phyloP scores from a whole-genome alignment of 768 basidiomycete genomes.

The Austroboletus eburneus region DNA sequence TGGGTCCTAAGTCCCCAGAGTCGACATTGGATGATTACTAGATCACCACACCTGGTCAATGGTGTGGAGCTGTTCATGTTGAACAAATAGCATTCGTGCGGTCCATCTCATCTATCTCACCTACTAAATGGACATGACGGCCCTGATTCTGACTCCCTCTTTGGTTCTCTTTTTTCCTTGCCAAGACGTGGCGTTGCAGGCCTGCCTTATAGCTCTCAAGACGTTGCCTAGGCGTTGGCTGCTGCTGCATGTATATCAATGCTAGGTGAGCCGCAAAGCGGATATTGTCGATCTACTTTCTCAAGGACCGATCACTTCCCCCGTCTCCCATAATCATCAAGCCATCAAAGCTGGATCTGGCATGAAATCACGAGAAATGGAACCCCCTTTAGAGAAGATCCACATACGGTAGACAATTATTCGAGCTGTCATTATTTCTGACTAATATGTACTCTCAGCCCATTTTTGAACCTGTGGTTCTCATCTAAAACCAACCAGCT shows the following conservation, averaged over 20 bases:
- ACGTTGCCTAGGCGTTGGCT: not conserved
- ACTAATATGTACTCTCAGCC: constrained; percentile 25
- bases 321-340: constrained; percentile 1
- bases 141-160: constrained; percentile 11
- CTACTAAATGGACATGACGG: constrained; percentile 5
- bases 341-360: constrained; percentile 6
- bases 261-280: constrained; percentile 19
- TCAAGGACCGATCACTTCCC: constrained; percentile 1
- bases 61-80: constrained; percentile 1
- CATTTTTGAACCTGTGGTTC: too few species aligned
- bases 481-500: too few species aligned
- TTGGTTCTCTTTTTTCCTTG: constrained; percentile 10
- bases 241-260: constrained; percentile 4
- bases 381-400: constrained; percentile 23
- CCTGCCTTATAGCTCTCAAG: constrained; percentile 1
- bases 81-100: constrained; percentile 6
- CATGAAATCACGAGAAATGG: constrained; percentile 18
- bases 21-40: too few species aligned
- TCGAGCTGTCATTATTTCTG: constrained; percentile 21
- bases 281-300: constrained; percentile 12
- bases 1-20: not conserved
- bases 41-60: constrained; percentile 4
- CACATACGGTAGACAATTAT: constrained; percentile 15
- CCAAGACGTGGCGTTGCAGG: constrained; percentile 10
- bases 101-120: constrained; percentile 6